These are phyloP conservation scores for Peronospora destructor DNA, from an alignment of 352 stramenopile species.

Conservation along the genomic window DNA sequence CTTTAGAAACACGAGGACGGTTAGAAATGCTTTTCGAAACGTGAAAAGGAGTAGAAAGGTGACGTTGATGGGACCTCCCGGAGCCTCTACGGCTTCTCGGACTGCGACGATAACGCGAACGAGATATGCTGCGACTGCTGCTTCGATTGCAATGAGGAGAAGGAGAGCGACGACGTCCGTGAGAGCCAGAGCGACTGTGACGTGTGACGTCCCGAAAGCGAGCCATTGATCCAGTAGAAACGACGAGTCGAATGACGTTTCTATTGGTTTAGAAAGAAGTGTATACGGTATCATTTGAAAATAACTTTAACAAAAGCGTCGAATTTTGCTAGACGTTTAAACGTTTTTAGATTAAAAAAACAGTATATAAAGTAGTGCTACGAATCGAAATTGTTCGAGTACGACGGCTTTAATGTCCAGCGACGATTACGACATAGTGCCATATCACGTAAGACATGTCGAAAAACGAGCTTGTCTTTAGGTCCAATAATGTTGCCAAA, in stretches of 20 bases:
- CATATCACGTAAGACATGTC: conserved; percentile 79
- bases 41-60: conserved; percentile 13
- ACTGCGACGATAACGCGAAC: conserved; percentile 8
- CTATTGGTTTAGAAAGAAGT: not conserved
- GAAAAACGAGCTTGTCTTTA: conserved; percentile 87
- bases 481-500: conserved; percentile 80
- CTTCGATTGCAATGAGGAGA: conserved; percentile 17
- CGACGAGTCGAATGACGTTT: not conserved
- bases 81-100: conserved; percentile 12
- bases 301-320: too few species aligned
- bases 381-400: conserved; percentile 10
- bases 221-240: conserved; percentile 12
- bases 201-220: conserved; percentile 10
- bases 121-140: conserved; percentile 13
- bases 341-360: too few species aligned
- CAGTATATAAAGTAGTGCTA: not conserved
- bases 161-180: conserved; percentile 2
- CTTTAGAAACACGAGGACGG: conserved; percentile 30
- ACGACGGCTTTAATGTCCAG: conserved; percentile 73
- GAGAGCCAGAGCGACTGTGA: conserved; percentile 23
- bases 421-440: conserved; percentile 55
- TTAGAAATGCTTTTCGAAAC: conserved; percentile 3
- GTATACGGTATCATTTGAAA: not conserved
- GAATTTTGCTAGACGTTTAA: too few species aligned
- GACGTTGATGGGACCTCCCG: conserved; percentile 4